These are phyloP conservation scores for Wickerhamiella parazyma DNA, from an alignment of 805 yeast genomes.

Conservation along the genomic window DNA sequence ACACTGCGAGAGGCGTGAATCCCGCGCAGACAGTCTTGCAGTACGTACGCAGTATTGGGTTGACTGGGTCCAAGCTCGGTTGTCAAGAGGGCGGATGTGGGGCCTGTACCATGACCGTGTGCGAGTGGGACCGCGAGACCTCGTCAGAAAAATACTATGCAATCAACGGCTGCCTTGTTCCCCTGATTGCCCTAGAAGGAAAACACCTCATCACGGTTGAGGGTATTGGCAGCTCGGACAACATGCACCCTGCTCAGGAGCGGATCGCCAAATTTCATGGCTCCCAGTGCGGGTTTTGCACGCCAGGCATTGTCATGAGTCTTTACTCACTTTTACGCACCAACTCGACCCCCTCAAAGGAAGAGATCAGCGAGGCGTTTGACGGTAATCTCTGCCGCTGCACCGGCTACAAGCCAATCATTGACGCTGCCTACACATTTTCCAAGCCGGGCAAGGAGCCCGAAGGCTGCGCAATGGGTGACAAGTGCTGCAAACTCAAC, in stretches of 20 bases:
- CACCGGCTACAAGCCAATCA: slow-evolving; percentile 38
- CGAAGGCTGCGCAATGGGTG: slow-evolving; percentile 25
- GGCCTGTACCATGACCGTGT: slow-evolving; percentile 35
- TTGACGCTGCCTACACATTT: slow-evolving; percentile 35
- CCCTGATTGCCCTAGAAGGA: slow-evolving; percentile 33
- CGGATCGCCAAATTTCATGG: slow-evolving; percentile 37
- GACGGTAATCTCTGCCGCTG: slow-evolving; percentile 38
- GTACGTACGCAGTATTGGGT: slow-evolving; percentile 28
- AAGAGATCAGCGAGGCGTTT: slow-evolving; percentile 32
- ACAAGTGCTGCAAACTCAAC: slow-evolving; percentile 27
- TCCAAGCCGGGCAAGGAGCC: slow-evolving; percentile 9
- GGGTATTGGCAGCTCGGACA: slow-evolving; percentile 31
- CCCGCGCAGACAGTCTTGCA: slow-evolving; percentile 34
- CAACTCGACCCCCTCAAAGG: slow-evolving; percentile 28
- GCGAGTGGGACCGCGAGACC: slow-evolving; percentile 23
- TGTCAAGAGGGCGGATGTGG: slow-evolving; percentile 42
- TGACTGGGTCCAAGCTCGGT: slow-evolving; percentile 36
- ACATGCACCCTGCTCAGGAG: slow-evolving; percentile 38
- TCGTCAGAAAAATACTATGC: slow-evolving; percentile 27
- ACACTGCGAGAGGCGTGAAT: slow-evolving; percentile 28
- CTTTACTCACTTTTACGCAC: slow-evolving; percentile 32
- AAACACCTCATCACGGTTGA: slow-evolving; percentile 36
- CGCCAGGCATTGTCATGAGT: slow-evolving; percentile 40
- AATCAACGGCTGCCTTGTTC: slow-evolving; percentile 36
- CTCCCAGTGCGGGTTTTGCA: slow-evolving; percentile 39